Evolutionary conservation across 2,329 filamentous ascomycete genomes (phyloP), one percentile per base, ranked within the genome.

Genomic region (Colletotrichum viniferum): DNA sequence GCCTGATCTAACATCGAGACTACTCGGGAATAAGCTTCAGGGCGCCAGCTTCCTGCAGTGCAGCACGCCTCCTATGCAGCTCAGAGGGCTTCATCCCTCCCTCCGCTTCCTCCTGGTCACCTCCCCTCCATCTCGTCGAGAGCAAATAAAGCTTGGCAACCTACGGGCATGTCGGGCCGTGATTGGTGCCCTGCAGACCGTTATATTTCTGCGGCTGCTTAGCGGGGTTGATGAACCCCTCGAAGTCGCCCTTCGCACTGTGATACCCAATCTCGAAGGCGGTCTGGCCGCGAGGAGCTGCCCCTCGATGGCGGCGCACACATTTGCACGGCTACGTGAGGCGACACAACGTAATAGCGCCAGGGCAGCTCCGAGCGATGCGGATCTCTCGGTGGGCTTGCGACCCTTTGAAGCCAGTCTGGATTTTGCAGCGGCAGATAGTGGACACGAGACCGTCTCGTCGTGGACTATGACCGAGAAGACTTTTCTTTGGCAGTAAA

Each of bases 181-280:
- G 70, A 76, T 76, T 74, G 73, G 70, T 69, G 70, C 64, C 73
- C 70, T 76, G 73, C 64, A 65, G 73, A 61, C 73, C 70, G 73
- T 76, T 74, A 52, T 65, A 74, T 65, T 72, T 64, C 56, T 76
- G 64, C 73, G 63, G 70, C 70, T 73, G 63, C 58, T 69, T 74
- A 61, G 73, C 65, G 73, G 73, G 70, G 64, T 76, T 55, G 56
- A 38, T 9, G 18, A 61, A 32, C 70, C 69, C 43, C 70, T 74
- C 73, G 58, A 34, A 6, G 48, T 48, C 24, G 14, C 13, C 24
- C 58, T 32, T 74, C 73, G 71, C 73, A 76, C 73, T 76, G 70
- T 76, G 73, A 62, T 48, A 21, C 34, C n/a, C 16, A n/a, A 38
- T 34, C 5, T 62, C 21, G 18, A 73, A 43, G 62, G 73, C 70